Evolutionary conservation across 306 rosid genomes (phyloP).

Genomic region (Ormosia emarginata): DNA sequence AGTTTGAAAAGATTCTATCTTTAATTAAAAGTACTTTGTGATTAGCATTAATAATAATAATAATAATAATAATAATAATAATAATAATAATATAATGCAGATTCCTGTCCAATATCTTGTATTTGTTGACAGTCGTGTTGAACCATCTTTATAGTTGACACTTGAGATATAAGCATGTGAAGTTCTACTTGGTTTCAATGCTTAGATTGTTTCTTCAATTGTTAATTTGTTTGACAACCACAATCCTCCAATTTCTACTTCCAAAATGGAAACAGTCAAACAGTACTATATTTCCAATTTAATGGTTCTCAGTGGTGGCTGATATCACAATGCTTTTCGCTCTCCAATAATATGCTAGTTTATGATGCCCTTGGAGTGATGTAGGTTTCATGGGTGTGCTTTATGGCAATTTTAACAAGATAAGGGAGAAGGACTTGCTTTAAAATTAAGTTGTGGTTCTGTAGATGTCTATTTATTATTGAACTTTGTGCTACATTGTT

Average conservation of each 20-base stretch:
- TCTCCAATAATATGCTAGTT: background rate
- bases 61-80: no score
- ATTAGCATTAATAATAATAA: background rate
- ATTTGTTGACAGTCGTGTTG: slow-evolving; percentile 9
- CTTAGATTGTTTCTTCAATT: background rate
- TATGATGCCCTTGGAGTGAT: background rate
- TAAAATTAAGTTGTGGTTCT: background rate
- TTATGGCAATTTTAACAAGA: background rate
- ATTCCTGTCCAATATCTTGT: slow-evolving; percentile 9
- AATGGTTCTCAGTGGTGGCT: background rate
- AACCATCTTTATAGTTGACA: background rate
- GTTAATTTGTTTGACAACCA: background rate
- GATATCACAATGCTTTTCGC: background rate
- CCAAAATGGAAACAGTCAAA: background rate
- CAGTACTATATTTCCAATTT: background rate
- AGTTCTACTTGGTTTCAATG: background rate
- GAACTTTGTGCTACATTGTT: background rate
- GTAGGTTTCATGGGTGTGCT: background rate
- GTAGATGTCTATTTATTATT: background rate
- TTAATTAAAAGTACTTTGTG: background rate
- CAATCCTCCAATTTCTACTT: background rate
- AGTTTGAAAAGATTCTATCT: background rate
- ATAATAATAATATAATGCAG: background rate
- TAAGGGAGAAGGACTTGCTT: background rate
- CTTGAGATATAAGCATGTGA: slow-evolving; percentile 8